phyloP scores from a whole-genome alignment of 495 filamentous ascomycete genomes.

The Amphirosellinia nigrospora region DNA sequence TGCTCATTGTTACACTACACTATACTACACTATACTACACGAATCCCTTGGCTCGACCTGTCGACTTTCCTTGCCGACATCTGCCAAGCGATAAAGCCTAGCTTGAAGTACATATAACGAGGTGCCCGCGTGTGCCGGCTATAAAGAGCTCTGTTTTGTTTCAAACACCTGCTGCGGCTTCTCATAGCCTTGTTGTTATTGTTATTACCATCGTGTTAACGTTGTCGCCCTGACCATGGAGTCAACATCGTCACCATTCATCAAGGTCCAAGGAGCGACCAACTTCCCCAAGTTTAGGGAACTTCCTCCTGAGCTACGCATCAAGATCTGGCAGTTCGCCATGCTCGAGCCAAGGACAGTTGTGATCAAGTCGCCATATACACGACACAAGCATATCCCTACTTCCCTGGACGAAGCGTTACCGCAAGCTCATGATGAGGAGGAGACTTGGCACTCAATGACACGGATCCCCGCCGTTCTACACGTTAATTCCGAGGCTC shows the following conservation, averaged over 20 bases:
- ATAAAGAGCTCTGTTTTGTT: not conserved
- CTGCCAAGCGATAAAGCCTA: conserved; percentile 27
- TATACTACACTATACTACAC: too few relatives aligned
- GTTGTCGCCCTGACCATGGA: conserved; percentile 34
- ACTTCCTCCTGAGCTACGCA: conserved; percentile 55
- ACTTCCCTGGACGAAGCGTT: conserved; percentile 36
- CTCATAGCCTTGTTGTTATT: conserved; percentile 29
- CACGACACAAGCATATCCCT: conserved; percentile 24
- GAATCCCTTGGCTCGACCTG: not conserved
- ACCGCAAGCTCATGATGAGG: conserved; percentile 16
- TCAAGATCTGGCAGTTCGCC: conserved; percentile 50
- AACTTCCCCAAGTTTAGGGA: conserved; percentile 47
- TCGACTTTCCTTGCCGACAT: conserved; percentile 22
- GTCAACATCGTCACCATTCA: conserved; percentile 26
- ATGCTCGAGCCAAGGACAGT: conserved; percentile 37
- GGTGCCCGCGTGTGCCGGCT: conserved; percentile 13
- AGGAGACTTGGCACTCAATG: conserved; percentile 36
- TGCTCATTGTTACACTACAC: conserved; percentile 17
- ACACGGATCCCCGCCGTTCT: conserved; percentile 40
- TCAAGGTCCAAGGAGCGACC: conserved; percentile 14
- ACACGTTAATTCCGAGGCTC: conserved; percentile 43
- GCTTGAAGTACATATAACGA: conserved; percentile 30
- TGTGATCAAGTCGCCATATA: conserved; percentile 34
- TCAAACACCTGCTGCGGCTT: conserved; percentile 31
- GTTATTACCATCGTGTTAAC: conserved; percentile 32